These are phyloP conservation scores for Linnemannia schmuckeri DNA, from an alignment of 192 early-diverging fungal species.

Conservation along the genomic window DNA sequence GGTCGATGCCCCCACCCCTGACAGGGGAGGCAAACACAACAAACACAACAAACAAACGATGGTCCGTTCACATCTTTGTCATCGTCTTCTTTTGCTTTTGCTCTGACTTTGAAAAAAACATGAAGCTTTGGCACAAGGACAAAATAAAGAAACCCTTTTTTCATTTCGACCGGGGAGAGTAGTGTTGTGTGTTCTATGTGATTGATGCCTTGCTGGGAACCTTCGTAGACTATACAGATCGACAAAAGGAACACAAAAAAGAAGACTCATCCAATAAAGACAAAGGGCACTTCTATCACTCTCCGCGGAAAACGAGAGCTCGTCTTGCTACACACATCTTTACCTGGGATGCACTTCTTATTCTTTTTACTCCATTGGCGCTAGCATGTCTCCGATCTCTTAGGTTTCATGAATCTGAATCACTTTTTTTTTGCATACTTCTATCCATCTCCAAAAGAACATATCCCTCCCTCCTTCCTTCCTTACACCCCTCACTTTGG, in stretches of 20 bases:
- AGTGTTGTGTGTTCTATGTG: not conserved
- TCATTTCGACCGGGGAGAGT: not conserved
- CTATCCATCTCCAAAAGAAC: not conserved
- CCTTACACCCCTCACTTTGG: no score
- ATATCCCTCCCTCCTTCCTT: not conserved
- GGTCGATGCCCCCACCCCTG: no score
- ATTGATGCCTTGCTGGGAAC: not conserved
- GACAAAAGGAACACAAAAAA: not conserved
- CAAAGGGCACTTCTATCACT: not conserved
- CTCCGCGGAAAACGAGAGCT: constrained; percentile 6
- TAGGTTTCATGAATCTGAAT: not conserved
- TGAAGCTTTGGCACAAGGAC: not conserved
- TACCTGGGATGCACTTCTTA: no score
- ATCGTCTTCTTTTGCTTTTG: not conserved
- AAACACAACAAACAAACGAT: not conserved
- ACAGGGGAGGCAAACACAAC: not conserved
- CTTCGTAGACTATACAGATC: not conserved
- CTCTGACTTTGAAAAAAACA: not conserved
- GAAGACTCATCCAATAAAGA: no score
- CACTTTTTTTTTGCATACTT: not conserved
- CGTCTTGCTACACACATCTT: not conserved
- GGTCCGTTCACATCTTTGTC: not conserved
- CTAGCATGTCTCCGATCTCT: not conserved
- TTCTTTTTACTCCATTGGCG: no score
- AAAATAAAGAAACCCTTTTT: not conserved